These are phyloP conservation scores for Combretum micranthum DNA, from an alignment of 345 rosid species.

Conservation along the genomic window DNA sequence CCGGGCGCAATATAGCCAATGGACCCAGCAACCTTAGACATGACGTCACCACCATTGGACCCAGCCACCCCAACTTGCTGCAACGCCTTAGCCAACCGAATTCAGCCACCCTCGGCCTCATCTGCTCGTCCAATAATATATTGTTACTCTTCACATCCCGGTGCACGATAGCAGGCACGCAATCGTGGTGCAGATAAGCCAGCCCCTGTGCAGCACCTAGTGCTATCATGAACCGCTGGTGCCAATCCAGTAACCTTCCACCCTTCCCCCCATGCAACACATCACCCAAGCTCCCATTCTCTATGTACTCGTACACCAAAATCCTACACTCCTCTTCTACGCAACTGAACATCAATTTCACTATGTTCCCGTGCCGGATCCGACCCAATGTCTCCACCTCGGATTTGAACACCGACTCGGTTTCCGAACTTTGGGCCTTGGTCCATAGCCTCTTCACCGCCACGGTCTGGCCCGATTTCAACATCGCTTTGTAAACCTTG, in stretches of 20 bases:
- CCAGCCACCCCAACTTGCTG: constrained; percentile 9
- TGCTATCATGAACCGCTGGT: constrained; percentile 38
- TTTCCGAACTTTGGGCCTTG: constrained; percentile 19
- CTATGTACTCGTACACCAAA: constrained; percentile 66
- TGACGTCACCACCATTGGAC: constrained; percentile 12
- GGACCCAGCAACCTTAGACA: constrained; percentile 61
- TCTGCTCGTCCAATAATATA: constrained; percentile 52
- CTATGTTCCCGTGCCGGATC: constrained; percentile 55
- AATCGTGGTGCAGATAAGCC: constrained; percentile 71
- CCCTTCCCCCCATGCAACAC: constrained; percentile 36
- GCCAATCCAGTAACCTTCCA: constrained; percentile 37
- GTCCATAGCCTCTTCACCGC: constrained; percentile 64
- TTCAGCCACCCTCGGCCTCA: constrained; percentile 63
- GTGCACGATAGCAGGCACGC: constrained; percentile 59
- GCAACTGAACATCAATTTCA: constrained; percentile 49
- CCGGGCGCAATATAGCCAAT: constrained; percentile 88
- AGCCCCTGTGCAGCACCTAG: constrained; percentile 59
- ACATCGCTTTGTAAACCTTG: constrained; percentile 43
- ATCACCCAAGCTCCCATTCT: constrained; percentile 71
- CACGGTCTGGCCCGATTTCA: constrained; percentile 43
- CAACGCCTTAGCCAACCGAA: constrained; percentile 64
- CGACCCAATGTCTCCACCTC: constrained; percentile 57
- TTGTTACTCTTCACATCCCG: constrained; percentile 81
- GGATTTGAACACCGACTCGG: constrained; percentile 34
- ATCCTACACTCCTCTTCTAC: constrained; percentile 34